phyloP scores from a whole-genome alignment of 306 rosid genomes.

The Urtica urens region DNA sequence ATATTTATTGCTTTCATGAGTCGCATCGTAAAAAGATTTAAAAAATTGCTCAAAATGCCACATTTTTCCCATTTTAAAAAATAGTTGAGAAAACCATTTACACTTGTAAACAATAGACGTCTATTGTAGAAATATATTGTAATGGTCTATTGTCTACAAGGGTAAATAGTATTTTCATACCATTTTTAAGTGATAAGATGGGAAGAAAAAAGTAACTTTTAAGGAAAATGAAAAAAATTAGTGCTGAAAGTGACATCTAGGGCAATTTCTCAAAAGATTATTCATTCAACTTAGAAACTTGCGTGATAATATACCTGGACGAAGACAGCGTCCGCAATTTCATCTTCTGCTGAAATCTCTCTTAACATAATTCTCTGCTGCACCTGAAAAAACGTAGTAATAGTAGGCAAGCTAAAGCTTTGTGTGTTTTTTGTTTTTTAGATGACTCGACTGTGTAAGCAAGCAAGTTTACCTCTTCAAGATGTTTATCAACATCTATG shows the following conservation, averaged over 20 bases:
- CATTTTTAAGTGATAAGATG: too few species aligned
- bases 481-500: slow-evolving; percentile 59
- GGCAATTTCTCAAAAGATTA: too few species aligned
- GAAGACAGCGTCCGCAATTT: slow-evolving; percentile 70
- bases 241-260: too few species aligned
- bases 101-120: too few species aligned
- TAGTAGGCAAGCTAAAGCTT: background rate
- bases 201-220: too few species aligned
- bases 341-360: slow-evolving; percentile 63
- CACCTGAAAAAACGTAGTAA: slow-evolving; percentile 25
- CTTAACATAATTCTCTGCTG: slow-evolving; percentile 48
- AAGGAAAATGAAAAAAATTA: too few species aligned
- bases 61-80: too few species aligned
- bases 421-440: background rate
- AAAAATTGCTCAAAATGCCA: too few species aligned
- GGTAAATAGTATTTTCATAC: too few species aligned
- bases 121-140: too few species aligned
- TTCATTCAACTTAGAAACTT: too few species aligned
- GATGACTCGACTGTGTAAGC: background rate
- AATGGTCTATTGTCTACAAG: too few species aligned
- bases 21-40: background rate
- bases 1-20: background rate
- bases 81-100: background rate
- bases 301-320: slow-evolving; percentile 47
- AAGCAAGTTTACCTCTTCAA: slow-evolving; percentile 50